Base-by-base conservation (phyloP, 2,329 filamentous ascomycete species). In the Colletotrichum liaoningense region DNA sequence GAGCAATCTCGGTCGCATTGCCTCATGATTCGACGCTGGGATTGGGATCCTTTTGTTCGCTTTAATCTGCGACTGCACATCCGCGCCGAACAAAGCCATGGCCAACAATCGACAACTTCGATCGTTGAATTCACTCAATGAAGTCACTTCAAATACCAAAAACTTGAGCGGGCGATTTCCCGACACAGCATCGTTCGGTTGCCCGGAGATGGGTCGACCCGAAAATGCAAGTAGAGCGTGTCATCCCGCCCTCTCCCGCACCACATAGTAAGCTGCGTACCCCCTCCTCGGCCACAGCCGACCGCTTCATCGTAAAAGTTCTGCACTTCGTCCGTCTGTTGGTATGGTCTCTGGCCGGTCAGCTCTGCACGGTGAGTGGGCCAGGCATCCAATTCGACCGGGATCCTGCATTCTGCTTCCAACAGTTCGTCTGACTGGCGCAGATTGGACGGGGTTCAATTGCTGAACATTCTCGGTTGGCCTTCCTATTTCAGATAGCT, bases 401-500 rank as follows among this genome's bases (percentile, higher is more conserved):
- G 46, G 42, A 54, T 35, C 54, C 19, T 46, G 55, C 63, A 12
- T 57, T 38, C 42, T 60, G 68, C 7, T 38, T 38, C 46, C 68
- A 60, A 33, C n/a, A 5, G 33, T 67, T 38, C 19, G n/a, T 57
- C 42, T 66, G 42, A 60, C 24, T 65, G 56, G 38, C 38, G 28
- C 46, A 38, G 33, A 22, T 11, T 49, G 42, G 42, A 49, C 19
- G n/a, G 26, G 46, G 12, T 35, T 57, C 14, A n/a, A 38, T 65
- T 57, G 55, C 33, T 56, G 56, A 33, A 33, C 35, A 68, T 12
- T 22, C 33, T 33, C 46, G 60, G 16, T 35, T 71, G 42, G 49
- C 64, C 49, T 67, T 14, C 69, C 69, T 62, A 35, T 57, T 71
- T 11, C 35, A 68, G 63, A 62, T 22, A 16, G 49, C 35, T 67